Conservation (phyloP, 805 yeast species). For the Wickerhamiella domercqiae region DNA sequence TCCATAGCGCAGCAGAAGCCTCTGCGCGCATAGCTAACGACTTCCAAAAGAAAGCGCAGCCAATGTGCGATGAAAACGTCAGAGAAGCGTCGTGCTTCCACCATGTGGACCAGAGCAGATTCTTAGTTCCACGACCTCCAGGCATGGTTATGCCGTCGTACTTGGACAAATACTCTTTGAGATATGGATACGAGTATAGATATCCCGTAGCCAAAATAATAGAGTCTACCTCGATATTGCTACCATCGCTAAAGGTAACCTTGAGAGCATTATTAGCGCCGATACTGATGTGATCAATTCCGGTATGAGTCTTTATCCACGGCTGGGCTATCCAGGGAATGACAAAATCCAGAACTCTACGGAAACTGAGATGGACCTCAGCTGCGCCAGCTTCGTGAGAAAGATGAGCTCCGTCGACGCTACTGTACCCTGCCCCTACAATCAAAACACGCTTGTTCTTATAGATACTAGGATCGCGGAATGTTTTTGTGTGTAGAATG, state of each 20-base stretch:
- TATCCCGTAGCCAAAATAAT: conserved; percentile 14
- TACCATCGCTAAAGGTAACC: conserved; percentile 6
- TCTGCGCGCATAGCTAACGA: conserved; percentile 10
- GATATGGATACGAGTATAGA: conserved; percentile 10
- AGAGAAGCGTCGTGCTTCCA: conserved; percentile 11
- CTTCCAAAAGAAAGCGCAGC: conserved; percentile 10
- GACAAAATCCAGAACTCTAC: conserved; percentile 13
- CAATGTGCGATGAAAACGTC: conserved; percentile 7
- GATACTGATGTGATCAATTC: conserved; percentile 3
- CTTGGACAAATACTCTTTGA: conserved; percentile 6
- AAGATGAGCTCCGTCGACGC: conserved; percentile 14
- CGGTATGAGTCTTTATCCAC: conserved; percentile 11
- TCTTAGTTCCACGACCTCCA: conserved; percentile 6
- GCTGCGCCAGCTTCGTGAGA: conserved; percentile 17
- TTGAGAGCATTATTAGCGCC: conserved; percentile 2
- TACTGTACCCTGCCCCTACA: conserved; percentile 20
- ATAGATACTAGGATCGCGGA: conserved; percentile 19
- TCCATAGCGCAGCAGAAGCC: conserved; percentile 11
- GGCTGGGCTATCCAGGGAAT: conserved; percentile 12
- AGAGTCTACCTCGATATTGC: conserved; percentile 6
- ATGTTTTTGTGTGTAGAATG: conserved; percentile 22
- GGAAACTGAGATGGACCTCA: conserved; percentile 13
- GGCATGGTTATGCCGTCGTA: conserved; percentile 5
- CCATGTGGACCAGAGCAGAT: conserved; percentile 14
- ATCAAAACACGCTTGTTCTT: conserved; percentile 20